These are phyloP conservation scores for Calonectria fujianensis DNA, from an alignment of 2,329 filamentous ascomycete species.

Conservation along the genomic window DNA sequence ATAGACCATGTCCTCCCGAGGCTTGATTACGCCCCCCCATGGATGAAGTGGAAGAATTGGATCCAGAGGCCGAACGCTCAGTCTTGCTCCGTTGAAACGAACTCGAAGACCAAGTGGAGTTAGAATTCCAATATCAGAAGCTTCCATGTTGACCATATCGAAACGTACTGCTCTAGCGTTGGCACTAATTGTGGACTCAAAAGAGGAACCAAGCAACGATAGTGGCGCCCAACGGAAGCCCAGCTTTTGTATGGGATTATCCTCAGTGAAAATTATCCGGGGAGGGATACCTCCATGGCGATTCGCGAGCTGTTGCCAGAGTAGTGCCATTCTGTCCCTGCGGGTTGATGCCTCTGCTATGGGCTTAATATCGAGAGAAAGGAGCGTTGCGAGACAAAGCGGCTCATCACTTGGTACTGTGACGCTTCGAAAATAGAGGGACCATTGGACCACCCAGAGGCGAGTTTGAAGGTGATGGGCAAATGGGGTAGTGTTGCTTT, in stretches of 20 bases:
- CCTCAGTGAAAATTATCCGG: conserved; percentile 16
- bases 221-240: conserved; percentile 12
- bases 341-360: conserved; percentile 2
- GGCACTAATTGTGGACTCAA: background rate
- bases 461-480: background rate
- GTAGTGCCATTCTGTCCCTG: background rate
- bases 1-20: conserved; percentile 3
- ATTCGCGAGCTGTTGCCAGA: conserved; percentile 12
- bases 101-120: conserved; percentile 8
- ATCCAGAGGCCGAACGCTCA: background rate
- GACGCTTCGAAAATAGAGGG: conserved; percentile 21
- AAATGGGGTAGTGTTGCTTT: no score
- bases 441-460: conserved; percentile 11
- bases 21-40: conserved; percentile 1
- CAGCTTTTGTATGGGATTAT: background rate
- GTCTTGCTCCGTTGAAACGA: background rate
- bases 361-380: background rate
- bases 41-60: conserved; percentile 10
- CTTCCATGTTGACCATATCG: background rate
- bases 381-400: conserved; percentile 1
- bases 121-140: background rate
- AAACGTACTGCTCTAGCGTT: conserved; percentile 1
- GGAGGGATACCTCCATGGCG: conserved; percentile 11
- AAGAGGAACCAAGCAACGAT: conserved; percentile 6
- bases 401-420: conserved; percentile 4